Conservation (phyloP, 768 basidiomycete genomes). For the Chalciporus chontae region DNA sequence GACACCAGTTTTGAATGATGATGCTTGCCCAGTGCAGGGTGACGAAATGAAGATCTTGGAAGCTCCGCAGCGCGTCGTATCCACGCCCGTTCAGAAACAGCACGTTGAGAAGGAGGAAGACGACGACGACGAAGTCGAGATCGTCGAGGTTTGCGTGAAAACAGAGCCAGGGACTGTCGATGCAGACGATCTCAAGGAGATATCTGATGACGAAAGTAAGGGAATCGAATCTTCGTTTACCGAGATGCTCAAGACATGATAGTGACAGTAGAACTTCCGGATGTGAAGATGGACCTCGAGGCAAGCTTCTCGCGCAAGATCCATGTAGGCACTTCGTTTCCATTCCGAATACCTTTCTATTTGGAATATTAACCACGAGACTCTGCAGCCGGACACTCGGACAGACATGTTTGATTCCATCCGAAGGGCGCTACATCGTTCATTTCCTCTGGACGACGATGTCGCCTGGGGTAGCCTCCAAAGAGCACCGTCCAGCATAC, state of each 20-base stretch:
- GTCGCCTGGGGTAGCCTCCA: slow-evolving; percentile 26
- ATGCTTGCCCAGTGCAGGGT: not conserved
- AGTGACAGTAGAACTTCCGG: slow-evolving; percentile 21
- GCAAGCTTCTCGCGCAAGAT: slow-evolving; percentile 40
- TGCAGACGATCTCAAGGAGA: not conserved
- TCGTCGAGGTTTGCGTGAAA: slow-evolving; percentile 7
- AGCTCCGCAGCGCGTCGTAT: not conserved
- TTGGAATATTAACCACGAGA: not conserved
- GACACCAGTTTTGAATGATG: slow-evolving; percentile 1
- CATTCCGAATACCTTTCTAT: not conserved
- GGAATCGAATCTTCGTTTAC: not conserved
- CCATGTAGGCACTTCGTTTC: slow-evolving; percentile 27
- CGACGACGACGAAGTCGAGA: slow-evolving; percentile 6
- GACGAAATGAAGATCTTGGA: not conserved
- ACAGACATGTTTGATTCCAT: slow-evolving; percentile 37
- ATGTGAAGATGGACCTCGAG: slow-evolving; percentile 37
- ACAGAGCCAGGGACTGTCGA: not conserved
- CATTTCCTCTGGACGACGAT: slow-evolving; percentile 18
- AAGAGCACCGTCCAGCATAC: slow-evolving; percentile 10
- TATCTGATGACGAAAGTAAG: not conserved
- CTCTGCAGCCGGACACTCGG: slow-evolving; percentile 34
- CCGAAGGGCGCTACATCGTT: slow-evolving; percentile 34
- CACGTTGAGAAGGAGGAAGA: not conserved
- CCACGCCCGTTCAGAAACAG: not conserved
- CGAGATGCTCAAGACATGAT: not conserved